These are phyloP conservation scores for Heracleum sosnowskyi DNA, from an alignment of 129 eudicot genomes.

Conservation along the genomic window DNA sequence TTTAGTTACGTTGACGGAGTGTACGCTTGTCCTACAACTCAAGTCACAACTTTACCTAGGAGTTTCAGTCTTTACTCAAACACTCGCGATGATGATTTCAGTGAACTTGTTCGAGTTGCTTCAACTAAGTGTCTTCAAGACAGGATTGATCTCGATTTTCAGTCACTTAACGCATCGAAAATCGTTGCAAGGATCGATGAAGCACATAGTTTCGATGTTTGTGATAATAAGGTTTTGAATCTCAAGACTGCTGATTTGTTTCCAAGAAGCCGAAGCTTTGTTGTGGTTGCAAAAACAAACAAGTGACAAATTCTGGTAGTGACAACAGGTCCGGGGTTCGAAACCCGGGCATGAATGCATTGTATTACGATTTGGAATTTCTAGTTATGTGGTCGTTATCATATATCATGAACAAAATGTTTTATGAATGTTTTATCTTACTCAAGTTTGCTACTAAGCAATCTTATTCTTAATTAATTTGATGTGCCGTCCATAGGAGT, in stretches of 20 bases:
- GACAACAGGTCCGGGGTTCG: not conserved
- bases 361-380: not conserved
- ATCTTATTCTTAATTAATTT: too few species aligned
- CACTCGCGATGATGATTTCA: slow-evolving; percentile 1
- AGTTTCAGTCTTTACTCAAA: slow-evolving; percentile 1
- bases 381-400: not conserved
- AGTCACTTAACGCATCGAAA: not conserved
- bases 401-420: too few species aligned
- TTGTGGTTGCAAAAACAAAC: not conserved
- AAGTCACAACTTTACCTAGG: slow-evolving; percentile 7
- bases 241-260: not conserved
- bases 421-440: too few species aligned
- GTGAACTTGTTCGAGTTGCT: slow-evolving; percentile 7
- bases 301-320: not conserved
- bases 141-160: not conserved
- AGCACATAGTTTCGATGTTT: not conserved
- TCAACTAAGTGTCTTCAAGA: not conserved
- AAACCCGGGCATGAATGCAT: not conserved
- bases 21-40: not conserved
- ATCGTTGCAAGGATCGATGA: slow-evolving; percentile 2
- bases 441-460: too few species aligned
- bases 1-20: slow-evolving; percentile 3
- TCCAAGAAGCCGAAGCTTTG: slow-evolving; percentile 6
- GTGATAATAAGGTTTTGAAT: not conserved
- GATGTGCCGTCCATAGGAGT: not conserved